These are phyloP conservation scores for Hanseniaspora singularis DNA, from an alignment of 805 yeast genomes.

Conservation along the genomic window DNA sequence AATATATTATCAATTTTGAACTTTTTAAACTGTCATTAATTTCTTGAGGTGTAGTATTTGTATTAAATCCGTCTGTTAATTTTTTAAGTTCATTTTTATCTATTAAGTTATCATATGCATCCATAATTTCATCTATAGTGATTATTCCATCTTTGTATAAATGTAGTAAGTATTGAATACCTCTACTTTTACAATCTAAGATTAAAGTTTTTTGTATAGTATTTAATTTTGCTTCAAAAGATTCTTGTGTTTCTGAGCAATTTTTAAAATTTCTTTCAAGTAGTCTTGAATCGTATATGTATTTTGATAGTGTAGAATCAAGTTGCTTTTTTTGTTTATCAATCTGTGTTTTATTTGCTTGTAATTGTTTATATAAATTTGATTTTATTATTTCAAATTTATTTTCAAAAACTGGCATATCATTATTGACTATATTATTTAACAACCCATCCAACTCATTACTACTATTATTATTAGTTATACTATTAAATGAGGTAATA, in stretches of 20 bases:
- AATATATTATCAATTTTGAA: conserved; percentile 5
- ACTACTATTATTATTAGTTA: conserved; percentile 1
- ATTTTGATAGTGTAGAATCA: conserved; percentile 44
- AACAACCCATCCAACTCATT: conserved; percentile 19
- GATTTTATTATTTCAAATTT: conserved; percentile 29
- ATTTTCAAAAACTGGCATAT: conserved; percentile 21
- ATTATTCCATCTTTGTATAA: conserved; percentile 3
- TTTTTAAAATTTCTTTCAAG: conserved; percentile 52
- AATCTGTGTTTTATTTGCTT: conserved; percentile 9
- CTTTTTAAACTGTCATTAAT: not conserved
- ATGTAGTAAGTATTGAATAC: conserved; percentile 9
- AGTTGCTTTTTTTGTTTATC: conserved; percentile 31
- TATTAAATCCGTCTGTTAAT: not conserved
- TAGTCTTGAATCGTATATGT: conserved; percentile 54
- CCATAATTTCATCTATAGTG: conserved; percentile 9
- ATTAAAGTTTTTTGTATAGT: conserved; percentile 15
- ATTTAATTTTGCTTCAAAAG: conserved; percentile 29
- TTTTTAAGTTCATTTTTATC: conserved; percentile 6
- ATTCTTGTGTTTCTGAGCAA: conserved; percentile 47
- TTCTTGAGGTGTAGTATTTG: not conserved
- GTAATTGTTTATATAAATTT: conserved; percentile 24
- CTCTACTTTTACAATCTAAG: conserved; percentile 2
- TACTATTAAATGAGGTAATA: not conserved
- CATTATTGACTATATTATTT: conserved; percentile 19
- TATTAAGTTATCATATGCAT: not conserved